phyloP scores from a whole-genome alignment of 129 eudicot genomes.

The Lactuca saligna region DNA sequence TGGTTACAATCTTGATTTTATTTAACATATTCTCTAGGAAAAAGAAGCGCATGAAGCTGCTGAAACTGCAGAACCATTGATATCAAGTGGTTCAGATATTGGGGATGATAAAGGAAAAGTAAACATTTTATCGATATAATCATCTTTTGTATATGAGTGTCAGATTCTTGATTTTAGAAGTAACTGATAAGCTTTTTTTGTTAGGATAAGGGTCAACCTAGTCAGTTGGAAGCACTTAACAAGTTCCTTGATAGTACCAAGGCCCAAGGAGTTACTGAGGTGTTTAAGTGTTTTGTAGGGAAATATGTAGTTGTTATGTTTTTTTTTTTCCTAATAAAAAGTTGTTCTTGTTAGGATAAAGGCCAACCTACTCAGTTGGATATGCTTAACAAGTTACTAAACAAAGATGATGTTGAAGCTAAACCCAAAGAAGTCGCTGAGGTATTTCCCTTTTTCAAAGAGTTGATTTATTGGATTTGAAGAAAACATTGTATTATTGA shows the following conservation, averaged over 20 bases:
- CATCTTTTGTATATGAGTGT: neutral
- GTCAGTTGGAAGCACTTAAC: conserved; percentile 45
- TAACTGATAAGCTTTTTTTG: conserved; percentile 19
- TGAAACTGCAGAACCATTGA: conserved; percentile 37
- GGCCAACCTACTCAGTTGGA: conserved; percentile 40
- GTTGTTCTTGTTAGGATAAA: conserved; percentile 45
- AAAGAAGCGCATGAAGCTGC: conserved; percentile 37
- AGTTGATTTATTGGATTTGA: neutral
- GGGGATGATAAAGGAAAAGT: conserved; percentile 31
- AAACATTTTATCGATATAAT: conserved; percentile 10
- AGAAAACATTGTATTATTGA: neutral
- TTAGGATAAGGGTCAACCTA: conserved; percentile 53
- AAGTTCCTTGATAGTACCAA: conserved; percentile 33
- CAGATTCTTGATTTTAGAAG: conserved; percentile 12
- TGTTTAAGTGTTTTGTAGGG: conserved; percentile 12
- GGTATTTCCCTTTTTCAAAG: conserved; percentile 39
- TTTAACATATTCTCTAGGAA: conserved; percentile 38
- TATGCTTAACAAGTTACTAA: conserved; percentile 44
- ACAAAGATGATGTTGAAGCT: conserved; percentile 35
- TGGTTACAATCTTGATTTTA: conserved; percentile 17
- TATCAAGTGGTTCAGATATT: conserved; percentile 29
- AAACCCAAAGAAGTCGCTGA: conserved; percentile 32
- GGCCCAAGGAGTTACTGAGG: conserved; percentile 47
- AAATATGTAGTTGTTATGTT: neutral
- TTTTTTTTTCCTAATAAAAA: conserved; percentile 2